These are phyloP conservation scores for Alnus rubra DNA, from an alignment of 306 rosid genomes.

Conservation along the genomic window DNA sequence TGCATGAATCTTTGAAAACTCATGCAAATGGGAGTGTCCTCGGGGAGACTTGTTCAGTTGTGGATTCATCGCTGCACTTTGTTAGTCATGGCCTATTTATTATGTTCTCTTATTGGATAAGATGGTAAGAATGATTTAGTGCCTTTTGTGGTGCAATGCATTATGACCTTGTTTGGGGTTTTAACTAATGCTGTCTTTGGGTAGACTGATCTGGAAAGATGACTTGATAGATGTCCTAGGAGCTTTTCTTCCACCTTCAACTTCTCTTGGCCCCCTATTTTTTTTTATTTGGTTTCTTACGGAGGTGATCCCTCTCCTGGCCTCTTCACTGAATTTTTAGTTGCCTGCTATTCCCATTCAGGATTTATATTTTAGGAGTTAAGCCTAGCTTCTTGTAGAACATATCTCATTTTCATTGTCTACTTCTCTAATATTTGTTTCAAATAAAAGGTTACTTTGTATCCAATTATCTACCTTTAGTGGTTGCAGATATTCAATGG, in stretches of 20 bases:
- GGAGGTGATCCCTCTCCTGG: too few species aligned
- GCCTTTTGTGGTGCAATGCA: background rate
- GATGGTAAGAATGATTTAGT: background rate
- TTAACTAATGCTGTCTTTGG: background rate
- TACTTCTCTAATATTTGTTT: background rate
- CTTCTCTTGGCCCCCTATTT: too few species aligned
- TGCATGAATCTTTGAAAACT: too few species aligned
- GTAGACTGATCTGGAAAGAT: too few species aligned
- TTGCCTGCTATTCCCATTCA: background rate
- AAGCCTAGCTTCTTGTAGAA: background rate
- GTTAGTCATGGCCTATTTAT: too few species aligned
- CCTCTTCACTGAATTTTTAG: background rate
- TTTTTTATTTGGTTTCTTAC: too few species aligned
- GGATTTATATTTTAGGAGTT: background rate
- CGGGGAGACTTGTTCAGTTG: too few species aligned
- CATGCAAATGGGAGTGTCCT: too few species aligned
- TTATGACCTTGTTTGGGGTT: background rate
- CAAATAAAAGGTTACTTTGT: background rate
- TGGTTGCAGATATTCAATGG: slow-evolving; percentile 63
- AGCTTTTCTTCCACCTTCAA: too few species aligned
- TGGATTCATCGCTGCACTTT: too few species aligned
- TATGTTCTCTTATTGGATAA: background rate
- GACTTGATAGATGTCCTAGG: too few species aligned
- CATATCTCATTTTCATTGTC: too few species aligned
- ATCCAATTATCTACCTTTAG: background rate